Evolutionary conservation across 116 monocot species (phyloP).

Genomic region (Zostera marina): DNA sequence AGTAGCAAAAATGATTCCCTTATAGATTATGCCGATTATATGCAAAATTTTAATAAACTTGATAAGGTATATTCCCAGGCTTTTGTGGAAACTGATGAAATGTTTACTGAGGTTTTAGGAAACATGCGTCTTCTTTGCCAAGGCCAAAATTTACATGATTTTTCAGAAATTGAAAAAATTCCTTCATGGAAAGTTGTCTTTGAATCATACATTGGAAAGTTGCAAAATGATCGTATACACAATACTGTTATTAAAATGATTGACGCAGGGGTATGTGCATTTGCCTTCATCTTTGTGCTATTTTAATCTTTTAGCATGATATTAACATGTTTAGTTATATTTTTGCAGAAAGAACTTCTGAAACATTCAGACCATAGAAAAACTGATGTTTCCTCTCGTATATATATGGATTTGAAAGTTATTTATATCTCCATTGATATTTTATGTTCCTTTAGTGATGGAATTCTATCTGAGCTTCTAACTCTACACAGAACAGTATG

Average conservation of each 20-base stretch:
- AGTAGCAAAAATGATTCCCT: not conserved
- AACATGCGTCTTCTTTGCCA: not conserved
- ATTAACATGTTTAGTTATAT: not conserved
- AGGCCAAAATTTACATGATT: slow-evolving; percentile 5
- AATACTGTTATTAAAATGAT: slow-evolving; percentile 17
- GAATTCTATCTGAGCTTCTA: slow-evolving; percentile 52
- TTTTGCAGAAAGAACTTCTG: slow-evolving; percentile 37
- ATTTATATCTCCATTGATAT: slow-evolving; percentile 26
- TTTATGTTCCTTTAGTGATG: slow-evolving; percentile 28
- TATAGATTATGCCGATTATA: not conserved
- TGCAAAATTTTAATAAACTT: not conserved
- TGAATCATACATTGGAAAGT: slow-evolving; percentile 15
- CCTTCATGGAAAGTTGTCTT: slow-evolving; percentile 47
- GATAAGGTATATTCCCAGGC: slow-evolving; percentile 1
- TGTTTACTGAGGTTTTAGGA: slow-evolving; percentile 11
- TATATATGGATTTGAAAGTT: slow-evolving; percentile 23
- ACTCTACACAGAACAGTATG: slow-evolving; percentile 55
- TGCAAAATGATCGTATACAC: slow-evolving; percentile 38
- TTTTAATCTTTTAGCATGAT: not conserved
- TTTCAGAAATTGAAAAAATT: slow-evolving; percentile 17
- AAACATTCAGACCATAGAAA: slow-evolving; percentile 14
- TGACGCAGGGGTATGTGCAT: slow-evolving; percentile 25
- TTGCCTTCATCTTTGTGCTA: not conserved
- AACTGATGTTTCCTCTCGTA: slow-evolving; percentile 18
- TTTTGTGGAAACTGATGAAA: slow-evolving; percentile 9